These are phyloP conservation scores for Pulveroboletus sp. DNA, from an alignment of 768 basidiomycete genomes.

Conservation along the genomic window DNA sequence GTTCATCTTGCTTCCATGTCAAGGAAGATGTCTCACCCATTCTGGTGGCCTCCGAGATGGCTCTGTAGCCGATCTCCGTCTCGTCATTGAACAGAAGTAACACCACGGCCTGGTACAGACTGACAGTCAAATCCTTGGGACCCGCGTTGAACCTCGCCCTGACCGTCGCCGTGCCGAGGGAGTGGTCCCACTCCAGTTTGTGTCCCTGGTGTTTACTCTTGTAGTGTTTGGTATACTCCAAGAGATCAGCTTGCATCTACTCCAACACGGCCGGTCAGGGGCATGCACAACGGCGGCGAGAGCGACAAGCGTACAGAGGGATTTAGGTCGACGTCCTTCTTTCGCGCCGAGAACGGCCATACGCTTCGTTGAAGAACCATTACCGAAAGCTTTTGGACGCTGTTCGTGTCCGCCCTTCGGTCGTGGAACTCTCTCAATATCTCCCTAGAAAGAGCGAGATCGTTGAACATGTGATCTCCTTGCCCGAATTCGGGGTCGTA, in stretches of 20 bases:
- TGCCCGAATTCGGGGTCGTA: constrained; percentile 95
- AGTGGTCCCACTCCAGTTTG: constrained; percentile 81
- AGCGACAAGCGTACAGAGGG: constrained; percentile 38
- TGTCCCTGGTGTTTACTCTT: constrained; percentile 71
- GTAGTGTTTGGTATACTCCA: constrained; percentile 66
- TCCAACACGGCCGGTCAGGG: constrained; percentile 10
- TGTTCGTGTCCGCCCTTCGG: constrained; percentile 36
- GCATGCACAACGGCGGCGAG: neutral
- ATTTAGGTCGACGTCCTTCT: constrained; percentile 51
- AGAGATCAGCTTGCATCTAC: constrained; percentile 73
- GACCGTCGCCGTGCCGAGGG: constrained; percentile 78
- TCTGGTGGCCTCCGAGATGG: constrained; percentile 62
- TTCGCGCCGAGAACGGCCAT: constrained; percentile 74
- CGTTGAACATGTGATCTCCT: constrained; percentile 95
- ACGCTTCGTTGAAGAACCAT: constrained; percentile 85
- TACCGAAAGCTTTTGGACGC: constrained; percentile 54
- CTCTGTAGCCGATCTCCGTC: constrained; percentile 53
- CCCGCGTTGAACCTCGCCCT: constrained; percentile 63
- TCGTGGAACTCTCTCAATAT: constrained; percentile 61
- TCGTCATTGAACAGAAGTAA: constrained; percentile 81
- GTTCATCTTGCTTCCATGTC: neutral
- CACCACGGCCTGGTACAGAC: constrained; percentile 86
- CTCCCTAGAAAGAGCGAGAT: constrained; percentile 74
- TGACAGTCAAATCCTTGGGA: constrained; percentile 84
- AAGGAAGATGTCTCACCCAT: constrained; percentile 53